Conservation (phyloP, 2,329 filamentous ascomycete genomes). For the Ophiostoma angusticollis region DNA sequence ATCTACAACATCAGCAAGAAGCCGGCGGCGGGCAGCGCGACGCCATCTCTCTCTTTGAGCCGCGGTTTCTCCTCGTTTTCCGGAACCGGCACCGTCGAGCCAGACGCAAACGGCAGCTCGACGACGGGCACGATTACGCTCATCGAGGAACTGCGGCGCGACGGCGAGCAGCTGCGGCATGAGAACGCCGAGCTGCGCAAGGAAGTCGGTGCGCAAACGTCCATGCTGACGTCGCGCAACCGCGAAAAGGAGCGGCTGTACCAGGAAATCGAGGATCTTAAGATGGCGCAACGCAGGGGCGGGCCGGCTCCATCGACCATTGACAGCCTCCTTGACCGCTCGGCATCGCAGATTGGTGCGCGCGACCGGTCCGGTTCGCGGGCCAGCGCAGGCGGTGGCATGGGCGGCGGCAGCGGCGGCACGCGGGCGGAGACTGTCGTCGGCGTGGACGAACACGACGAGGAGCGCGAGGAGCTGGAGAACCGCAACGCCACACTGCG, state of each 20-base stretch:
- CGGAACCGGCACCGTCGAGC: slow-evolving; percentile 24
- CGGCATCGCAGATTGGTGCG: slow-evolving; percentile 64
- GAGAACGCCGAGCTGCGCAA: slow-evolving; percentile 87
- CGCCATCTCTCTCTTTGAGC: slow-evolving; percentile 11
- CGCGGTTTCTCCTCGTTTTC: slow-evolving; percentile 18
- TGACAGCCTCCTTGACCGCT: slow-evolving; percentile 89
- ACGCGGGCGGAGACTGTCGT: slow-evolving; percentile 44
- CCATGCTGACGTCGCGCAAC: slow-evolving; percentile 92
- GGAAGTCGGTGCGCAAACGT: slow-evolving; percentile 89
- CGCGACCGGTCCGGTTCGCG: slow-evolving; percentile 63
- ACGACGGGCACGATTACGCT: slow-evolving; percentile 51
- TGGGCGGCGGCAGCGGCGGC: slow-evolving; percentile 44
- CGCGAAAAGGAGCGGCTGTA: slow-evolving; percentile 90
- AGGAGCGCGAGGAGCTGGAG: slow-evolving; percentile 76
- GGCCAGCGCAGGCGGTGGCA: slow-evolving; percentile 51
- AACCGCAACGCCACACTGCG: slow-evolving; percentile 69
- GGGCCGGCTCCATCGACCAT: slow-evolving; percentile 47
- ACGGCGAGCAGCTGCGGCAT: slow-evolving; percentile 66
- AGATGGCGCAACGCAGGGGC: slow-evolving; percentile 66
- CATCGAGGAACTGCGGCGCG: slow-evolving; percentile 59
- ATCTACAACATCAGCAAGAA: slow-evolving; percentile 53
- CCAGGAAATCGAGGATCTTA: slow-evolving; percentile 93
- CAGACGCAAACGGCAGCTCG: slow-evolving; percentile 34
- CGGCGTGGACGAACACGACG: slow-evolving; percentile 58
- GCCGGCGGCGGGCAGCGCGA: slow-evolving; percentile 33